Evolutionary conservation across 78 protist genomes (phyloP).

Genomic region (Emiliania huxleyi): DNA sequence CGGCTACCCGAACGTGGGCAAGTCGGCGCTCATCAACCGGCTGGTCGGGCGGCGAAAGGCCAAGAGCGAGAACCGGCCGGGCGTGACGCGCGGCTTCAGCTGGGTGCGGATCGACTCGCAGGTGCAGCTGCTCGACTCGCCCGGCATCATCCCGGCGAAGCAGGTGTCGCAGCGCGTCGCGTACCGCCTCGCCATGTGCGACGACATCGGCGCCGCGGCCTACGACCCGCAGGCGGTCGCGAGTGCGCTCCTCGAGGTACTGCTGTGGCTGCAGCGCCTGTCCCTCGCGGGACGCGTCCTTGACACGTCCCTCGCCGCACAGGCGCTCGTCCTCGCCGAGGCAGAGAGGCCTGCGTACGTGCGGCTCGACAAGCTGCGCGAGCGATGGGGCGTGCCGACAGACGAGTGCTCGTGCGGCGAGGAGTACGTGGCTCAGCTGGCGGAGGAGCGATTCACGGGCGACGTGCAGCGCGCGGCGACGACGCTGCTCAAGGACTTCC

Average conservation of each 20-base stretch:
- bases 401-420: not conserved
- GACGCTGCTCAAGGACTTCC: not conserved
- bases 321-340: too few relatives aligned
- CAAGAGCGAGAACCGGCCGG: not conserved
- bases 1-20: conserved; percentile 15
- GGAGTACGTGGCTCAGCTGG: too few relatives aligned
- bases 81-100: not conserved
- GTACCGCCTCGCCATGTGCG: not conserved
- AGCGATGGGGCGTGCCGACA: too few relatives aligned
- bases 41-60: not conserved
- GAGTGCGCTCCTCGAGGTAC: not conserved
- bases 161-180: not conserved
- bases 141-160: not conserved
- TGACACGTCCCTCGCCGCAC: too few relatives aligned
- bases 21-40: conserved; percentile 20
- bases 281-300: too few relatives aligned
- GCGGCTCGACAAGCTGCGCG: not conserved
- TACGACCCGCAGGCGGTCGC: not conserved
- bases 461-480: not conserved
- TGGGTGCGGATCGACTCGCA: not conserved
- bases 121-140: not conserved
- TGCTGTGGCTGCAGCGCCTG: too few relatives aligned
- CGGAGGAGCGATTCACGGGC: not conserved
- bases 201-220: conserved; percentile 9
- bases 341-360: not conserved